Conservation (phyloP, 108 stramenopile genomes). For the Seminavis robusta region DNA sequence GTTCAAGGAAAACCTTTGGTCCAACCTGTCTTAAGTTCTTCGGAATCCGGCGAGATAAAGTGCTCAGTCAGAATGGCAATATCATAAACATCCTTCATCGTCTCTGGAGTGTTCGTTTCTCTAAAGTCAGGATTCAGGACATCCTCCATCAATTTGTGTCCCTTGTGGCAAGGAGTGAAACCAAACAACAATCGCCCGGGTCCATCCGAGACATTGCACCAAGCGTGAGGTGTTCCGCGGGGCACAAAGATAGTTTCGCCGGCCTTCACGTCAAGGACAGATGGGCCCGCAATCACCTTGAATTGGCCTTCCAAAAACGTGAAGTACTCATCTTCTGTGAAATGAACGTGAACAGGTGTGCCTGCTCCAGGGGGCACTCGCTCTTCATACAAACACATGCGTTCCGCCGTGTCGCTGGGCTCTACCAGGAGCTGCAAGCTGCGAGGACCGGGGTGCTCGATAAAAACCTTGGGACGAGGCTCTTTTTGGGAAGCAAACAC, state of each 20-base stretch:
- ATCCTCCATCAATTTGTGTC: not conserved
- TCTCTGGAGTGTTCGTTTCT: not conserved
- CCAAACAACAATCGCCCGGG: not conserved
- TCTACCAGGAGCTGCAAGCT: not conserved
- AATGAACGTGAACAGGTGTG: not conserved
- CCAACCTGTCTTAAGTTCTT: too few relatives aligned
- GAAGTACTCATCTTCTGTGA: not conserved
- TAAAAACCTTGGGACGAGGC: not conserved
- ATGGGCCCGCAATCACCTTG: not conserved
- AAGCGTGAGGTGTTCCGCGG: not conserved
- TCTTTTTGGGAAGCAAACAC: too few relatives aligned
- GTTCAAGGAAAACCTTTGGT: too few relatives aligned
- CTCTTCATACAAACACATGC: not conserved
- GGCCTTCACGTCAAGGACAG: not conserved
- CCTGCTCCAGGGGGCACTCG: not conserved
- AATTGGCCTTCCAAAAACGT: not conserved
- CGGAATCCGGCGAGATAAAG: too few relatives aligned
- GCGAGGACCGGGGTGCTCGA: not conserved
- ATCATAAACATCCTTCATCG: not conserved
- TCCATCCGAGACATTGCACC: not conserved
- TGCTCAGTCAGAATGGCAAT: not conserved
- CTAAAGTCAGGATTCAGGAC: not conserved
- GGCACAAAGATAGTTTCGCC: not conserved
- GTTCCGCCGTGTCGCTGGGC: not conserved
- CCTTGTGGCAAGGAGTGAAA: not conserved